Evolutionary conservation across 1,139 yeast genomes (phyloP), one percentile per base, ranked within the genome.

Genomic region (Scheffersomyces parashehatae): DNA sequence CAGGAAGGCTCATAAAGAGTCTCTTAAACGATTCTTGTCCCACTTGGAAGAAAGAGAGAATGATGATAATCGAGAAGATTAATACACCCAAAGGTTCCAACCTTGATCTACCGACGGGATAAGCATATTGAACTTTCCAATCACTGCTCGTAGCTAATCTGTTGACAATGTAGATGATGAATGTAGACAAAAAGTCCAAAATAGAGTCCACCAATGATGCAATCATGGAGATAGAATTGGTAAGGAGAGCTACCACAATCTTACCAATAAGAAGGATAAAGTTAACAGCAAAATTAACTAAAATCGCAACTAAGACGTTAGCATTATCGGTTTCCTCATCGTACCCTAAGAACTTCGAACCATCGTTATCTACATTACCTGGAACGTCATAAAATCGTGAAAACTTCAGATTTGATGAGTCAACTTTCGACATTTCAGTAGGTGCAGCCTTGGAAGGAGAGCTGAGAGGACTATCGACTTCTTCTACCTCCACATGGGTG

Each of bases 121-220:
- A 73, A 4, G 71, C 42, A 47, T 70, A 72, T 37, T 69, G 67
- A 5, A 70, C 69, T 41, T 70, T 68, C 80, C 82, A 73, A 52
- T 81, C 81, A 29, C 75, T 70, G 33, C 73, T 71, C n/a, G 74
- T 77, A 1, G 87, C 79, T 36, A 87, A 68, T 47, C 75, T 65
- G 50, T 85, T 82, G 41, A 88, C 81, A 34, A 80, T 61, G 67
- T 75, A 86, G 37, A 87, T 86, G 50, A 87, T 86, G 48, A 85
- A 70, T 0, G 95, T 86, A 5, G 93, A 85, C 45, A 87, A 64
- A 45, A 87, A 83, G 58, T 87, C 95, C 49, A 87, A 73, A 0
- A 82, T 70, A 1, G 93, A 85, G 64, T 87, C 95, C 34, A 87
- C 85, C 50, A 87, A 74, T 1, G 95, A 85, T 0, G 95, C 95